Evolutionary conservation across 345 rosid species (phyloP), one percentile per base, ranked within the genome.

Genomic region (Citropsis articulata): DNA sequence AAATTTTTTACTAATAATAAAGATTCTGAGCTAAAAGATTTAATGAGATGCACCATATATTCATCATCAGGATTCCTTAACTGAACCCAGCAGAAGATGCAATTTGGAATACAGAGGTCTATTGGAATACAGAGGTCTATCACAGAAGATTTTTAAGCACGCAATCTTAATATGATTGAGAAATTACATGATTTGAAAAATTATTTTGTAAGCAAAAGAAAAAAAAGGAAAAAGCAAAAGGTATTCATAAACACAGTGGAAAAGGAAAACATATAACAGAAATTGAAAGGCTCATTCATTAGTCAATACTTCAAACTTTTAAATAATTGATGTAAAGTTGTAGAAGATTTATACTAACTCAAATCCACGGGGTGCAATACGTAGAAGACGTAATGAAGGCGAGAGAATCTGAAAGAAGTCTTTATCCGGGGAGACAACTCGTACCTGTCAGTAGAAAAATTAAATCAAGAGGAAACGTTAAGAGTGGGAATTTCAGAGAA

Each of bases 391-490:
- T 66, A 96, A 86, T 3, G 97, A 88, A 74, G 99, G 99, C 71
- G 93, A 92, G 59, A 96, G 89, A 85, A 96, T 94, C 88, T 96
- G 98, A 81, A 96, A 96, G 83, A 96, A 96, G 84, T 96, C 99
- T 87, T 94, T 96, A 86, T 96, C 99, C 0, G 99, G 99, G 68
- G 99, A 96, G 82, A 96, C 97, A 72, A 96, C 97, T 78, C 97
- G 89, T 33, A 96, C 99, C 99, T 96, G 88, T 71, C 71, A 77
- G 38, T 71, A 45, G 38, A 72, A 50, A 57, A 31, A 45, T 19
- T 27, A 71, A 71, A 78, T 33, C 61, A 71, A 76, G 38, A 65
- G 72, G n/a, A 84, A 56, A 38, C 19, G 18, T 60, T 63, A 75
- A 55, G 69, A 40, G 42, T 35, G 50, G 7, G 22, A 57, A 62